Percentiles rank a stretch among this genome's conserved stretches.
phyloP scores from a whole-genome alignment of 140 eudicot species.

The Senecio squalidus region DNA sequence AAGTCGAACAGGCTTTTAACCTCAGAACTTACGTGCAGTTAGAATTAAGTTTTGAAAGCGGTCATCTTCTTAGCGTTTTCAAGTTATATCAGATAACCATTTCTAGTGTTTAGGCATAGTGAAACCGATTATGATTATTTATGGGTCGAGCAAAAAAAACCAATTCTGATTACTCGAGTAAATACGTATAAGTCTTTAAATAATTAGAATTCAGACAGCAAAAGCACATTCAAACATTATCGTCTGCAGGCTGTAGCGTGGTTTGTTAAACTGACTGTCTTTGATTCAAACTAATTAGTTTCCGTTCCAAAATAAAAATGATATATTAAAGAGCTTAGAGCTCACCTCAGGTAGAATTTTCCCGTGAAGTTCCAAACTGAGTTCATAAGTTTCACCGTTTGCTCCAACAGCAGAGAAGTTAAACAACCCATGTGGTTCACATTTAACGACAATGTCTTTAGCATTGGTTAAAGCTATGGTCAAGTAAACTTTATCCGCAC shows the following conservation, averaged over 20 bases:
- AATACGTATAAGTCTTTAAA: too few relatives aligned
- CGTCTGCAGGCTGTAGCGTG: too few relatives aligned
- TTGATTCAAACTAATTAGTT: background rate
- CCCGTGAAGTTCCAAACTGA: slow-evolving; percentile 66
- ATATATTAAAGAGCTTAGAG: background rate
- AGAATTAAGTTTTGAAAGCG: too few relatives aligned
- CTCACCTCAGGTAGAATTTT: slow-evolving; percentile 62
- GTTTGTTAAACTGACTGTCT: background rate
- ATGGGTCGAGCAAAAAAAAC: too few relatives aligned
- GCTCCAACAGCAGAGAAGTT: slow-evolving; percentile 64
- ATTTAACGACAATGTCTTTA: slow-evolving; percentile 56
- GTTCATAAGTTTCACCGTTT: slow-evolving; percentile 43
- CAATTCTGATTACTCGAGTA: too few relatives aligned
- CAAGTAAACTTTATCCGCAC: slow-evolving; percentile 73
- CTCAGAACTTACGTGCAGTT: too few relatives aligned
- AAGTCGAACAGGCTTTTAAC: background rate
- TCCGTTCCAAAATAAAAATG: background rate
- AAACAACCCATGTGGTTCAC: slow-evolving; percentile 63
- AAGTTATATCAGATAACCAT: too few relatives aligned
- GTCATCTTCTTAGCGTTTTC: too few relatives aligned
- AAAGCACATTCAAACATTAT: too few relatives aligned
- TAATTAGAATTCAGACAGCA: too few relatives aligned
- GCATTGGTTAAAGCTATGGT: slow-evolving; percentile 73
- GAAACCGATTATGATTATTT: too few relatives aligned
- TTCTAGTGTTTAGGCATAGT: too few relatives aligned